Percentiles rank a stretch among this genome's conserved stretches.
Conservation (phyloP, 495 filamentous ascomycete genomes). For the Staphylotrichum tortipilum region DNA sequence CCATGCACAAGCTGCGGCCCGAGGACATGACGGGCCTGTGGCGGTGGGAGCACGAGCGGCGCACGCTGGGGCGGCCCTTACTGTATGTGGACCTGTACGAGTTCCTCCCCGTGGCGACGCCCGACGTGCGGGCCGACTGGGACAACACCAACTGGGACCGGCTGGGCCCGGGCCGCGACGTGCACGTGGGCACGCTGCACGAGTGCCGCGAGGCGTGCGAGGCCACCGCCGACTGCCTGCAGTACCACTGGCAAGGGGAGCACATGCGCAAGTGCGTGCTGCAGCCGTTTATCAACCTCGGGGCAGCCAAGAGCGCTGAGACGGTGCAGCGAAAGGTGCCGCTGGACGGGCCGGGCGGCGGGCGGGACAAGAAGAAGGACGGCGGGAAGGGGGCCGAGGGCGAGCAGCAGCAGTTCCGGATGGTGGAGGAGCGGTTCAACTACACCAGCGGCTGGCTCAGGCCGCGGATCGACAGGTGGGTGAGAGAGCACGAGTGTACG, state of each 20-base stretch:
- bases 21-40: conserved; percentile 23
- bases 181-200: not conserved
- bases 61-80: conserved; percentile 6
- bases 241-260: conserved; percentile 11
- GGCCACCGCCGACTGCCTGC: conserved; percentile 3
- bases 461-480: conserved; percentile 7
- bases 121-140: conserved; percentile 7
- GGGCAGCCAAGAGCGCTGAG: not conserved
- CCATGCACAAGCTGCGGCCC: conserved; percentile 44
- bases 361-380: not conserved
- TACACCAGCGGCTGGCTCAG: conserved; percentile 12
- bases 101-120: not conserved
- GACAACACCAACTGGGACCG: conserved; percentile 13
- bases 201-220: conserved; percentile 8
- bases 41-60: conserved; percentile 13
- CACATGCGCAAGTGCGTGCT: conserved; percentile 6
- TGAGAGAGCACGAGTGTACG: not conserved
- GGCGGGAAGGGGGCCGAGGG: too few relatives aligned
- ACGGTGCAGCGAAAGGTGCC: not conserved
- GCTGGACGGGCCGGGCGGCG: not conserved
- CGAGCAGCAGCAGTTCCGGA: not conserved
- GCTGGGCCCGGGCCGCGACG: not conserved
- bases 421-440: not conserved
- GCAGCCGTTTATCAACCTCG: conserved; percentile 7
- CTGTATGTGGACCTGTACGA: conserved; percentile 11